Base-by-base conservation (phyloP, 2,329 filamentous ascomycete species). In the Pseudogymnoascus sp. region DNA sequence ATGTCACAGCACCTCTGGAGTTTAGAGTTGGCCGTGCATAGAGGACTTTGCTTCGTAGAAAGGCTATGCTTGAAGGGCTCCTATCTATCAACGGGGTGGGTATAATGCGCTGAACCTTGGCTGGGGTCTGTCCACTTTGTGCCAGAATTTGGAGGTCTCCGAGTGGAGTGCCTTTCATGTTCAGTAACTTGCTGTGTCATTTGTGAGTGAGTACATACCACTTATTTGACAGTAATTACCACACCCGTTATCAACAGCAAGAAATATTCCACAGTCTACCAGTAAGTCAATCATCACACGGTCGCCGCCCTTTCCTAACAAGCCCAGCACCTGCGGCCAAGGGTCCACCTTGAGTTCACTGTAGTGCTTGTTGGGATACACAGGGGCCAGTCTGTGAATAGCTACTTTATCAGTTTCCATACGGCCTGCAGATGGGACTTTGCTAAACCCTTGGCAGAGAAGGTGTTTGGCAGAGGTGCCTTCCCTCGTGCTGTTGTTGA, bases 11-110 rank as follows among this genome's bases (percentile, higher is more conserved):
- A 2, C 89, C 87, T 67, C 83, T 83, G 2, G 84, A 79, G 69
- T 88, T 93, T 31, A 92, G 77, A 1, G 84, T 81, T 17, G 91
- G 84, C 68, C 85, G 86, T 21, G 90, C 88, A 74, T 97, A 97
- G 59, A 97, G 80, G 79, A 97, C 95, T 17, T 91, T 85, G 70
- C 84, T 91, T 64, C 92, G 86, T 55, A 92, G 84, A 69, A 99
- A 88, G 1, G 79, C 76, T 63, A 97, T 91, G 13, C 85, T 66
- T 8, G 66, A 67, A 39, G 69, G 82, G 41, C 82, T 82, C 58
- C 38, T 59, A 27, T 59, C 58, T 35, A 55, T 55, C 21, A 27
- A 8, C 80, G 78, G 13, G 74, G 62, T 65, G 70, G 71, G 55
- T 65, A 67, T 63, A 64, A 21, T n/a, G 29, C 38, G 29, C 38